A percentile compares a stretch with the other conserved stretches of the same genome.
Evolutionary conservation across 768 basidiomycete species (phyloP).

Genomic region (Trametes cinnabarina): DNA sequence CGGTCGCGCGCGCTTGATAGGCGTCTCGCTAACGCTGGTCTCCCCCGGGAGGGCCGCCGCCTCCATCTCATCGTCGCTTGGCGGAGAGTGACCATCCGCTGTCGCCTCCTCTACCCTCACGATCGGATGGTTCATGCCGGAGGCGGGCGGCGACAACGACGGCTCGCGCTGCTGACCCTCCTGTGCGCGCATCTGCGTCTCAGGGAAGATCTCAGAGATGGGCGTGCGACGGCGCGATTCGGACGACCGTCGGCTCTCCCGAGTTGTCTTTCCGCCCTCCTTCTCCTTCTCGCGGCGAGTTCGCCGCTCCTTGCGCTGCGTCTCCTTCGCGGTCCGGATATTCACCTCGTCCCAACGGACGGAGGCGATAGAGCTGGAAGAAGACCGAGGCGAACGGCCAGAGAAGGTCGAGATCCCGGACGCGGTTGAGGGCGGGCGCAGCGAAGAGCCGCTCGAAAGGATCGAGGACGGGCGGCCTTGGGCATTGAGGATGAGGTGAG

Average conservation of each 20-base stretch:
- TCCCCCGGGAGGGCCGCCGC: slow-evolving; percentile 13
- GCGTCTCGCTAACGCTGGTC: slow-evolving; percentile 30
- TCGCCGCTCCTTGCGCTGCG: slow-evolving; percentile 29
- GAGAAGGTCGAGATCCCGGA: slow-evolving; percentile 41
- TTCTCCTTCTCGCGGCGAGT: slow-evolving; percentile 32
- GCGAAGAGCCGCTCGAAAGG: slow-evolving; percentile 41
- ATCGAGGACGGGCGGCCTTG: slow-evolving; percentile 39
- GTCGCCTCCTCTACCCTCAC: slow-evolving; percentile 54
- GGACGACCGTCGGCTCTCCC: slow-evolving; percentile 43
- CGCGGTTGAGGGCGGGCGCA: slow-evolving; percentile 46
- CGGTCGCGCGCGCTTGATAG: slow-evolving; percentile 41
- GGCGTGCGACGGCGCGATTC: slow-evolving; percentile 56
- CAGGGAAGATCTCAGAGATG: slow-evolving; percentile 60
- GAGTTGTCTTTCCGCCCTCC: slow-evolving; percentile 28
- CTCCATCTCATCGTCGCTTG: slow-evolving; percentile 4
- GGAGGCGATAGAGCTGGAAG: slow-evolving; percentile 35
- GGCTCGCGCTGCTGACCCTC: slow-evolving; percentile 11
- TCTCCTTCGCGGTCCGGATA: slow-evolving; percentile 47
- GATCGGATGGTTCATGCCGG: slow-evolving; percentile 23
- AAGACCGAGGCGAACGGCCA: slow-evolving; percentile 38
- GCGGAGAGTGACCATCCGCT: slow-evolving; percentile 44
- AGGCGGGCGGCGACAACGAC: slow-evolving; percentile 12
- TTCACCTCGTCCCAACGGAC: slow-evolving; percentile 54
- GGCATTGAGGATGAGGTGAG: slow-evolving; percentile 32
- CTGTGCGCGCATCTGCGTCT: slow-evolving; percentile 21